Base-by-base conservation (phyloP, 495 filamentous ascomycete genomes). In the Sordaria brevicollis region DNA sequence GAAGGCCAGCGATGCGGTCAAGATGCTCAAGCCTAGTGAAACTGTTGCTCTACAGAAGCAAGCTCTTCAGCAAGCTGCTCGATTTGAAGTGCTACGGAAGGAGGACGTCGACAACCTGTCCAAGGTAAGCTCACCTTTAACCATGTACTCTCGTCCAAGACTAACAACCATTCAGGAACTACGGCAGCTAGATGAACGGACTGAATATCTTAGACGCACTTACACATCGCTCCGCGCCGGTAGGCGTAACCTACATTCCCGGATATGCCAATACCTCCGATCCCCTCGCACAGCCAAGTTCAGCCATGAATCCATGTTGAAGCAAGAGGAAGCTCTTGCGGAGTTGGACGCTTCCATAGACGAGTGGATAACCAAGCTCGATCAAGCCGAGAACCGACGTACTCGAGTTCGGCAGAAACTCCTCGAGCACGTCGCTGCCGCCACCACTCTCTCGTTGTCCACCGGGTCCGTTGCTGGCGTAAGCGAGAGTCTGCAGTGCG, bases 321-420 rank as follows among this genome's bases (percentile, higher is more conserved):
- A 89, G 79, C 91, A 93, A 74, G 90, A 92, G 75, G 90, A 92
- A 76, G 88, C 90, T 8, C 81, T 93, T 29, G 85, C 85, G 2
- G 89, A 91, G 73, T 84, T 92, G 19, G 90, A 93, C 72, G 76
- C 81, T n/a, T 88, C 87, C 31, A 92, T 93, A 71, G 90, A 92
- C 72, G 89, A 91, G 72, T 93, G 91, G 89, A 85, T 91, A 34
- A 79, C 70, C 71, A 92, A 92, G 76, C 85, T 92, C 4, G 90
- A 92, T 72, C 86, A 88, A 69, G 89, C 89, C n/a, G 90, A 93
- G 80, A 90, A 92, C 74, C 82, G 90, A 72, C 85, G 90, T 31
- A 86, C 85, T 15, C 82, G 87, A 35, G 85, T 92, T 31, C 86
- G 89, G n/a, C 89, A 92, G 75, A 93, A 91, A 81, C 82, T 93